Conservation (phyloP, 2,329 filamentous ascomycete species). For the Myotisia sp. region DNA sequence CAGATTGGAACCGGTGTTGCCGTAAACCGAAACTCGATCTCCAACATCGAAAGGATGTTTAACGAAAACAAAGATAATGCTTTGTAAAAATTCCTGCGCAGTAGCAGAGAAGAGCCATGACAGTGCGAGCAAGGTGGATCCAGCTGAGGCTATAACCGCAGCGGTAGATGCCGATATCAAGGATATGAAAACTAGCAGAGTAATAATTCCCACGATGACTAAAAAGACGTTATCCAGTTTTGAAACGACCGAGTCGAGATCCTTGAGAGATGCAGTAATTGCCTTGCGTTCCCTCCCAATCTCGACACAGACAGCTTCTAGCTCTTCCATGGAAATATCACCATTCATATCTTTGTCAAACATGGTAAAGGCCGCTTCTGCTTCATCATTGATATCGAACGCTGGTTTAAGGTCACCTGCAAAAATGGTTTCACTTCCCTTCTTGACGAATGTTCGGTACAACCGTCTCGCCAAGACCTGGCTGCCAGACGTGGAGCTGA, state of each 20-base stretch:
- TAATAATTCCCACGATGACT: slow-evolving; percentile 69
- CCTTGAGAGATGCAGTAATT: slow-evolving; percentile 86
- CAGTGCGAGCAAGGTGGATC: slow-evolving; percentile 72
- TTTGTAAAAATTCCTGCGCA: slow-evolving; percentile 85
- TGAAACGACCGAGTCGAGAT: slow-evolving; percentile 81
- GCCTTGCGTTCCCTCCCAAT: slow-evolving; percentile 90
- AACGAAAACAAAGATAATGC: slow-evolving; percentile 77
- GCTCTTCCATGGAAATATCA: slow-evolving; percentile 88
- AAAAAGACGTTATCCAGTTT: slow-evolving; percentile 83
- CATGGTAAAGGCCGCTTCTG: slow-evolving; percentile 75
- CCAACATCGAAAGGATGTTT: slow-evolving; percentile 96
- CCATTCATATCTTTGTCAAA: slow-evolving; percentile 96
- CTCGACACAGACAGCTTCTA: slow-evolving; percentile 85
- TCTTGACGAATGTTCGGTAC: slow-evolving; percentile 70
- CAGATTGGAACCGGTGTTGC: slow-evolving; percentile 65
- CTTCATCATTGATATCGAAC: slow-evolving; percentile 72
- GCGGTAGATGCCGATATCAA: slow-evolving; percentile 84
- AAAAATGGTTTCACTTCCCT: slow-evolving; percentile 60
- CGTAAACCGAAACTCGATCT: slow-evolving; percentile 82
- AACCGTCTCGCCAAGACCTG: slow-evolving; percentile 77
- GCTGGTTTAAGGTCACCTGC: slow-evolving; percentile 64
- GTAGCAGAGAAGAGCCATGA: slow-evolving; percentile 89
- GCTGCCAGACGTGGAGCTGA: slow-evolving; percentile 57
- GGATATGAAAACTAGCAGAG: slow-evolving; percentile 73
- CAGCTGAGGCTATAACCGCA: slow-evolving; percentile 75